A percentile compares a stretch with the other conserved stretches of the same genome.
Evolutionary conservation across 2,329 filamentous ascomycete genomes (phyloP).

Genomic region (Fusarium circinatum): DNA sequence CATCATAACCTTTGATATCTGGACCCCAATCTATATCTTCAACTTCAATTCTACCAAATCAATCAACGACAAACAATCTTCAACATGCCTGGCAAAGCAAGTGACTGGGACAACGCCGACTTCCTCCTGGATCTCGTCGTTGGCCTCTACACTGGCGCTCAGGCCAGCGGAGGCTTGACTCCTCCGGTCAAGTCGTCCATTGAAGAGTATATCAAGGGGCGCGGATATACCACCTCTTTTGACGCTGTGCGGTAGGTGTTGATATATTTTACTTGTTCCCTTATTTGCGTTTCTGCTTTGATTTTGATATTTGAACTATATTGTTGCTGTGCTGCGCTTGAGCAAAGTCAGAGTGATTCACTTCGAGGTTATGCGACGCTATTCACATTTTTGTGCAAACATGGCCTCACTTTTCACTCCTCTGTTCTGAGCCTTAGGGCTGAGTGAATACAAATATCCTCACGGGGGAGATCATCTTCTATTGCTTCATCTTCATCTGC

Average conservation of each 20-base stretch:
- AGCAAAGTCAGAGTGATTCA: background rate
- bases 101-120: constrained; percentile 47
- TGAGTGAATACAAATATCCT: background rate
- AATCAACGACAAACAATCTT: background rate
- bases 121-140: constrained; percentile 50
- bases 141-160: constrained; percentile 47
- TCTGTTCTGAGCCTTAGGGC: constrained; percentile 1
- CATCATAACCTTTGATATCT: background rate
- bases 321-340: background rate
- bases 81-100: constrained; percentile 36
- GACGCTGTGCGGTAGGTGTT: constrained; percentile 56
- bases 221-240: constrained; percentile 54
- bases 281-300: background rate
- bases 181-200: constrained; percentile 46
- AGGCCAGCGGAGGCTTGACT: constrained; percentile 42
- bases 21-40: background rate
- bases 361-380: background rate
- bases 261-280: background rate
- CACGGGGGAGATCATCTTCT: background rate
- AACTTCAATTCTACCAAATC: background rate
- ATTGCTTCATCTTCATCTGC: background rate
- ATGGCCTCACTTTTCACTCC: background rate
- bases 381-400: background rate
- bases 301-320: background rate
- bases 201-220: constrained; percentile 46